Conservation (phyloP, 2,329 filamentous ascomycete genomes). For the Phaeosphaeria sp. region DNA sequence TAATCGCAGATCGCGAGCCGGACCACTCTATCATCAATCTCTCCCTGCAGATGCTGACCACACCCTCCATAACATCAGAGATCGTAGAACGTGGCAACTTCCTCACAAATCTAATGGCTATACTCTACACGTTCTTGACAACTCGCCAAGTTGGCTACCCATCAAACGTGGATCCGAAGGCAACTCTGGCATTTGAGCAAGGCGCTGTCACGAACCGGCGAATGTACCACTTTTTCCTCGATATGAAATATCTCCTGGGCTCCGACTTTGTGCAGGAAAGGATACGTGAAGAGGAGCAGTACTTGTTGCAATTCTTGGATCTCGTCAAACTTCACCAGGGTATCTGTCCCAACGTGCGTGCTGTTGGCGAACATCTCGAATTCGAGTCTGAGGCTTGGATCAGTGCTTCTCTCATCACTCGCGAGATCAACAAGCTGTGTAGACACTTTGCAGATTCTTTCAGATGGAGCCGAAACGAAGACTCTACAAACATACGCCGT, state of each 20-base stretch:
- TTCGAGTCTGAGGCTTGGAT: slow-evolving; percentile 99
- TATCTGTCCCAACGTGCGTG: slow-evolving; percentile 92
- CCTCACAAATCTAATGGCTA: slow-evolving; percentile 91
- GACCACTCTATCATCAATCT: slow-evolving; percentile 99
- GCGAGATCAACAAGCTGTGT: slow-evolving; percentile 93
- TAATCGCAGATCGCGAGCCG: slow-evolving; percentile 94
- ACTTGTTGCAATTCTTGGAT: slow-evolving; percentile 93
- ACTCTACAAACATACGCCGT: slow-evolving; percentile 69
- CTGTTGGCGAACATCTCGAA: slow-evolving; percentile 93
- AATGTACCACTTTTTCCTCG: slow-evolving; percentile 97
- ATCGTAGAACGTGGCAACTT: slow-evolving; percentile 96
- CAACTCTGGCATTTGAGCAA: slow-evolving; percentile 89
- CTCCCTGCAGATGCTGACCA: slow-evolving; percentile 94
- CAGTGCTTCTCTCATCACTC: slow-evolving; percentile 88
- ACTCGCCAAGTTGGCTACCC: slow-evolving; percentile 95
- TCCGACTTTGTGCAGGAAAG: slow-evolving; percentile 88
- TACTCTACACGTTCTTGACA: slow-evolving; percentile 95
- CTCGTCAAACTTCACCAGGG: slow-evolving; percentile 95
- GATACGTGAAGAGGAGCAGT: slow-evolving; percentile 82
- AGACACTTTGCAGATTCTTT: slow-evolving; percentile 89
- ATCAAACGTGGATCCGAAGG: slow-evolving; percentile 83
- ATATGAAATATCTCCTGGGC: slow-evolving; percentile 88
- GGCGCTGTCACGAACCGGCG: slow-evolving; percentile 93
- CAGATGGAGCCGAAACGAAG: slow-evolving; percentile 69
- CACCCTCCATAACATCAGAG: slow-evolving; percentile 94